phyloP scores from a whole-genome alignment of 805 yeast genomes.

The Pichia phayaonensis region DNA sequence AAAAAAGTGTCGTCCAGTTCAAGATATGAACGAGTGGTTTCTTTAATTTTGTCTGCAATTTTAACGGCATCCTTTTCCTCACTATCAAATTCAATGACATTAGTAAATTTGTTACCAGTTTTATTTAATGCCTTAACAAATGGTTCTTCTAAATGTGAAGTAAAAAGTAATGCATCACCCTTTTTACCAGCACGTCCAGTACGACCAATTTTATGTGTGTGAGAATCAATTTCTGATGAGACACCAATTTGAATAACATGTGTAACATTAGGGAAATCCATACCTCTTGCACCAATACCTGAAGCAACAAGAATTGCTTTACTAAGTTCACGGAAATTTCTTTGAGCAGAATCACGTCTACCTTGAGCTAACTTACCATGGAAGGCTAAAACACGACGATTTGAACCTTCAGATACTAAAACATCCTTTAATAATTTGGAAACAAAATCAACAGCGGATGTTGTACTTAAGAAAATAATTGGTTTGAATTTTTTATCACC shows the following conservation, averaged over 20 bases:
- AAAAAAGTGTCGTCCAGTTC: conserved; percentile 13
- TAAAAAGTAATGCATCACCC: conserved; percentile 62
- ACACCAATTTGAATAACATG: conserved; percentile 80
- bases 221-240: conserved; percentile 68
- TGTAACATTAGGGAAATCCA: conserved; percentile 85
- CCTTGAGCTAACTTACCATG: conserved; percentile 75
- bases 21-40: conserved; percentile 9
- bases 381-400: conserved; percentile 25
- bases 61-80: conserved; percentile 29
- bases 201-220: conserved; percentile 91
- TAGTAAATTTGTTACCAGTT: conserved; percentile 49
- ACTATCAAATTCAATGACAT: conserved; percentile 33
- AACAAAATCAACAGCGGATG: conserved; percentile 55
- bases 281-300: conserved; percentile 94
- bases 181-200: conserved; percentile 86
- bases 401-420: conserved; percentile 14
- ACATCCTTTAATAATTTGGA: conserved; percentile 31
- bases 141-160: conserved; percentile 48
- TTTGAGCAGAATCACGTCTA: conserved; percentile 37
- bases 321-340: conserved; percentile 27
- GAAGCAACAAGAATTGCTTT: conserved; percentile 69
- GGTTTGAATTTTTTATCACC: conserved; percentile 52
- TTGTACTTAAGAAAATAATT: conserved; percentile 76
- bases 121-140: conserved; percentile 44
- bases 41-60: conserved; percentile 26